Evolutionary conservation across 345 rosid species (phyloP), one percentile per base, ranked within the genome.

Genomic region (Psidium guajava): DNA sequence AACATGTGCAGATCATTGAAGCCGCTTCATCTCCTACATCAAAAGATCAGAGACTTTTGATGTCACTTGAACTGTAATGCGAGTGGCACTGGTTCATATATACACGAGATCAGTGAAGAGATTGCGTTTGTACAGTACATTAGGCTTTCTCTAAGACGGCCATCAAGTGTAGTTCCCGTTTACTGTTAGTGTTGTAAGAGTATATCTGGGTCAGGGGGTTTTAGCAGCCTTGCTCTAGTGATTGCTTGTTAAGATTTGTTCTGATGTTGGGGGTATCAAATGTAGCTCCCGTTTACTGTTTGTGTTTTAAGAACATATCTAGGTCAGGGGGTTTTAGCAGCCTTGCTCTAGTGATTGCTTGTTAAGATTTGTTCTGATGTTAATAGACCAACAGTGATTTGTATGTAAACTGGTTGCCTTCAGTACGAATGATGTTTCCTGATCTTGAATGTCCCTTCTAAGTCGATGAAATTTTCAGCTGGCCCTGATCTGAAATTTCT

Each of bases 41-140:
- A 10, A 75, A 87, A 81, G 88, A 82, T 54, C 85, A 55, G 82
- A 87, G 84, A 83, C 82, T 87, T 82, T 36, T 87, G 86, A 87
- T 87, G 88, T 82, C 82, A 6, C n/a, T 85, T 84, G 86, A 87
- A 55, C 82, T 87, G 83, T 87, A 85, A 85, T 27, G 77, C 47
- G 3, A 49, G 20, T 56, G 51, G 44, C 82, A 3, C 53, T 13
- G 69, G 21, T 49, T 28, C 36, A 40, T 56, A 56, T 16, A 40
- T 56, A 74, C 54, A 54, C 6, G 12, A 58, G 40, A n/a, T 11
- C 28, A 28, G 82, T 53, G 50, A 20, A 58, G n/a, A 64, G 51
- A n/a, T 28, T 32, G 49, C 16, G 27, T 25, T 53, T 53, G 84
- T 53, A 82, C 4, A 82, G 55, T 82, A 53, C 56, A 28, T 36